These are phyloP conservation scores for Colletotrichum navitas DNA, from an alignment of 2,329 filamentous ascomycete species.

Conservation along the genomic window DNA sequence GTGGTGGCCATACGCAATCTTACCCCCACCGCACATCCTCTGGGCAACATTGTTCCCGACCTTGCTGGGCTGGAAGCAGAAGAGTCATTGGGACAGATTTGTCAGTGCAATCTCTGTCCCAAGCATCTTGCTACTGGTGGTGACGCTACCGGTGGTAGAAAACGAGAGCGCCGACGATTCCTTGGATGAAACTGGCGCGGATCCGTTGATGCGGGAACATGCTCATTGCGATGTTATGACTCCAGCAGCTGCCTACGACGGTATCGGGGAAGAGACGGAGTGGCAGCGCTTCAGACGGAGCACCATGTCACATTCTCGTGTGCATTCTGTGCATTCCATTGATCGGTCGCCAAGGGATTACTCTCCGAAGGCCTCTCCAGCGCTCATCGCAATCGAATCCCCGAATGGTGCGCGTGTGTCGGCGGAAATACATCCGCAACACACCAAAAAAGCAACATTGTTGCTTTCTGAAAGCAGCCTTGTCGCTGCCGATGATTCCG, in stretches of 20 bases:
- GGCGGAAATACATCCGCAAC: conserved; percentile 25
- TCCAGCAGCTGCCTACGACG: conserved; percentile 50
- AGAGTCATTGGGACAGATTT: conserved; percentile 86
- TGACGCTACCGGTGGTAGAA: conserved; percentile 93
- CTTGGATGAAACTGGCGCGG: conserved; percentile 50
- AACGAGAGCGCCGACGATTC: conserved; percentile 68
- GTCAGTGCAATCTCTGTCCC: conserved; percentile 87
- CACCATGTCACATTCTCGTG: conserved; percentile 53
- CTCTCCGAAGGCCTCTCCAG: conserved; percentile 49
- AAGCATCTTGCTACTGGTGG: conserved; percentile 88
- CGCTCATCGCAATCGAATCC: conserved; percentile 46
- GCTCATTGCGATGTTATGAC: conserved; percentile 52
- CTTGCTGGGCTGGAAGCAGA: conserved; percentile 82
- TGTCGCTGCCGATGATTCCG: conserved; percentile 49
- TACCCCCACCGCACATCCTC: conserved; percentile 80
- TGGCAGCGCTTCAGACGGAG: conserved; percentile 71
- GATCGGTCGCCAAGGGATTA: conserved; percentile 40
- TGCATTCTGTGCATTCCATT: conserved; percentile 32
- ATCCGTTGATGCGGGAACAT: conserved; percentile 29
- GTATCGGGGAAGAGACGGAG: conserved; percentile 62
- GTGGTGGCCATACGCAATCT: conserved; percentile 85
- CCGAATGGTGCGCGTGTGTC: conserved; percentile 42
- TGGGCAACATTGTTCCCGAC: conserved; percentile 87
- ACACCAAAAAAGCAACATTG: conserved; percentile 12
- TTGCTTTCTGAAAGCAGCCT: conserved; percentile 39